These are phyloP conservation scores for Leucocoprinus leucothites DNA, from an alignment of 768 basidiomycete genomes.

Conservation along the genomic window DNA sequence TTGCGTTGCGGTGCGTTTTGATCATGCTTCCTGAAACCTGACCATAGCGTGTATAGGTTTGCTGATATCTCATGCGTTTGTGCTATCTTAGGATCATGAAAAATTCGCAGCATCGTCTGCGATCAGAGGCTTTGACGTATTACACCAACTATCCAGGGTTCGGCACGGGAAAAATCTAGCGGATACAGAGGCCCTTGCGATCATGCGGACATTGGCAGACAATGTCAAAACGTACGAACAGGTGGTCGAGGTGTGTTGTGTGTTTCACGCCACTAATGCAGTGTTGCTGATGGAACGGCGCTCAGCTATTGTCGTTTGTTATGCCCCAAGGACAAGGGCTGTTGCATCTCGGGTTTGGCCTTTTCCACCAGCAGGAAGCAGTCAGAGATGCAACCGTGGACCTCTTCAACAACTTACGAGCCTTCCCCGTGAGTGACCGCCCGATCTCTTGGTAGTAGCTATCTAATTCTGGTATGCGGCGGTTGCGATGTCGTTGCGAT, in stretches of 20 bases:
- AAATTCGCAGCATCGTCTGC: slow-evolving; percentile 49
- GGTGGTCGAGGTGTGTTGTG: slow-evolving; percentile 69
- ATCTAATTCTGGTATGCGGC: slow-evolving; percentile 4
- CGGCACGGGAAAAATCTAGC: slow-evolving; percentile 68
- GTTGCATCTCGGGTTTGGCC: slow-evolving; percentile 79
- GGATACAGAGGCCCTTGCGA: slow-evolving; percentile 70
- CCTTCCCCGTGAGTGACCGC: slow-evolving; percentile 59
- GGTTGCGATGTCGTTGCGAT: background rate
- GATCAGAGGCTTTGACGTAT: slow-evolving; percentile 78
- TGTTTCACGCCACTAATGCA: background rate
- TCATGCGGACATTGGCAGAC: slow-evolving; percentile 71
- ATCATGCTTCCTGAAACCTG: background rate
- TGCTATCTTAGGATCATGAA: slow-evolving; percentile 58
- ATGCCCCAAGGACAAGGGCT: slow-evolving; percentile 79
- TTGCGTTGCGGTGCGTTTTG: slow-evolving; percentile 52
- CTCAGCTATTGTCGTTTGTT: slow-evolving; percentile 69
- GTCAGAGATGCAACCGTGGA: slow-evolving; percentile 81
- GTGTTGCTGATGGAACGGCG: background rate
- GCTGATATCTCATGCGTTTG: slow-evolving; percentile 13
- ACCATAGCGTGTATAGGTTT: slow-evolving; percentile 1
- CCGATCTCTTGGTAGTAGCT: slow-evolving; percentile 10
- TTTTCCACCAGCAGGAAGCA: slow-evolving; percentile 83
- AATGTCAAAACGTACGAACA: slow-evolving; percentile 82
- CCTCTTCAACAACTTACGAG: slow-evolving; percentile 75
- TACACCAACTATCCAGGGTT: slow-evolving; percentile 83